Evolutionary conservation across 805 yeast species (phyloP).

Genomic region (Schizosaccharomyces octosporus): DNA sequence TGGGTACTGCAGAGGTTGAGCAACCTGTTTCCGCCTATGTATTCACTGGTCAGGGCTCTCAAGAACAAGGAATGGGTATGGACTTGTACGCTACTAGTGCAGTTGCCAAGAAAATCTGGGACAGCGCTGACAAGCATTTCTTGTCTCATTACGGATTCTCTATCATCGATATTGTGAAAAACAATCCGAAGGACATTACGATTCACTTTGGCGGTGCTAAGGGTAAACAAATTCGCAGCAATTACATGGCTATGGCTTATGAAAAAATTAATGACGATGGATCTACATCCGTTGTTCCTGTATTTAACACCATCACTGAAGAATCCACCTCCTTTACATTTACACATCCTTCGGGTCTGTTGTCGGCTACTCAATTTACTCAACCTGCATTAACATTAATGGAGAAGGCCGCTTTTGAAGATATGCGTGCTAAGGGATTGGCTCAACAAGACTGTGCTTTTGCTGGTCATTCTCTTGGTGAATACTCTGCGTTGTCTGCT

Average conservation of each 20-base stretch:
- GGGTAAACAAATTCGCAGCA: conserved; percentile 74
- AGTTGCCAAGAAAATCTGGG: conserved; percentile 92
- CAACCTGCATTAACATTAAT: conserved; percentile 96
- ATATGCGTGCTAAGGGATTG: conserved; percentile 83
- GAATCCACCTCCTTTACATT: conserved; percentile 67
- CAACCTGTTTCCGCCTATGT: conserved; percentile 93
- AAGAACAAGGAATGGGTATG: conserved; percentile 99
- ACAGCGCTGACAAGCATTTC: conserved; percentile 86
- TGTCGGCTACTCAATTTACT: conserved; percentile 95
- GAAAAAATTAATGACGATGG: conserved; percentile 81
- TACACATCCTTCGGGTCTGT: conserved; percentile 76
- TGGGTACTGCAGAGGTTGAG: conserved; percentile 95
- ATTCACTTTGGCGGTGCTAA: conserved; percentile 94
- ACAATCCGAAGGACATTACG: conserved; percentile 86
- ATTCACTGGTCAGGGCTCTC: conserved; percentile 98
- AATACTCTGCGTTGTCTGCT: conserved; percentile 90
- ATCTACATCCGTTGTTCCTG: conserved; percentile 66
- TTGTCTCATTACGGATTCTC: conserved; percentile 89
- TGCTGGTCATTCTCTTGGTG: conserved; percentile 99
- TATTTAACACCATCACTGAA: conserved; percentile 74
- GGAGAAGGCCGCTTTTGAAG: conserved; percentile 98
- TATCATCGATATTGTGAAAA: conserved; percentile 77
- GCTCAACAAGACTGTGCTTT: conserved; percentile 82
- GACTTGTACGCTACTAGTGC: conserved; percentile 74
- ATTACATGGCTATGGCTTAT: conserved; percentile 90